Evolutionary conservation across 352 stramenopile species (phyloP).

Genomic region (Nothophytophthora sp.): DNA sequence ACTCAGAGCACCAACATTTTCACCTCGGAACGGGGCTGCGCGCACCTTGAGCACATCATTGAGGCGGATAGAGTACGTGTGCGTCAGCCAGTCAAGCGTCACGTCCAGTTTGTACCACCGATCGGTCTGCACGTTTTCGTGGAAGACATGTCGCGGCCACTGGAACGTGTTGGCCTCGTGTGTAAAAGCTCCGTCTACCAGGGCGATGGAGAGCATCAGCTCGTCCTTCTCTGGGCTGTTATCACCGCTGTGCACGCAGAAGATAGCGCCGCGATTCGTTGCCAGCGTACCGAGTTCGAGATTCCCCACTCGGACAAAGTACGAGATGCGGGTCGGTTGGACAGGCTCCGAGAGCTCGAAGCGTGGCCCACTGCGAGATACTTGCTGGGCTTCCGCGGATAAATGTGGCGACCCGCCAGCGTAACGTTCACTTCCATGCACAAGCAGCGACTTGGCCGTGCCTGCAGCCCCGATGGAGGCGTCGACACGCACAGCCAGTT

Average conservation of each 20-base stretch:
- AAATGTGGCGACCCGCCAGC: constrained; percentile 30
- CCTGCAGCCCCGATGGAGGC: constrained; percentile 63
- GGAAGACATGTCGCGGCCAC: constrained; percentile 48
- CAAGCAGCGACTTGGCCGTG: constrained; percentile 69
- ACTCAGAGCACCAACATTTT: constrained; percentile 55
- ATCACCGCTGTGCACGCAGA: constrained; percentile 42
- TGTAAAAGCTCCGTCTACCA: constrained; percentile 65
- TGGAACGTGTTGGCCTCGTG: constrained; percentile 78
- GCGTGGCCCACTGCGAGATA: constrained; percentile 46
- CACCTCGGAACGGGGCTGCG: constrained; percentile 51
- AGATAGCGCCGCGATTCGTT: constrained; percentile 63
- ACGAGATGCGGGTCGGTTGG: constrained; percentile 68
- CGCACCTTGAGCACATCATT: constrained; percentile 90
- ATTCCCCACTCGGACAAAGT: constrained; percentile 69
- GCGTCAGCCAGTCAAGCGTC: constrained; percentile 80
- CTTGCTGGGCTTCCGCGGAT: constrained; percentile 16
- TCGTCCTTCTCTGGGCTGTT: constrained; percentile 31
- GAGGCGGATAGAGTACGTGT: constrained; percentile 88
- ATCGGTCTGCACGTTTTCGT: constrained; percentile 54
- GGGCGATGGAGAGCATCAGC: constrained; percentile 65
- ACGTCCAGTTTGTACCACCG: constrained; percentile 97
- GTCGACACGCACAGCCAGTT: constrained; percentile 58
- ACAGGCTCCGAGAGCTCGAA: constrained; percentile 27
- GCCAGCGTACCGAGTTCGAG: constrained; percentile 39
- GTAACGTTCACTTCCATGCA: constrained; percentile 47